A percentile compares a stretch with the other conserved stretches of the same genome.
Conservation (phyloP, 345 rosid genomes). For the Salix viminalis region DNA sequence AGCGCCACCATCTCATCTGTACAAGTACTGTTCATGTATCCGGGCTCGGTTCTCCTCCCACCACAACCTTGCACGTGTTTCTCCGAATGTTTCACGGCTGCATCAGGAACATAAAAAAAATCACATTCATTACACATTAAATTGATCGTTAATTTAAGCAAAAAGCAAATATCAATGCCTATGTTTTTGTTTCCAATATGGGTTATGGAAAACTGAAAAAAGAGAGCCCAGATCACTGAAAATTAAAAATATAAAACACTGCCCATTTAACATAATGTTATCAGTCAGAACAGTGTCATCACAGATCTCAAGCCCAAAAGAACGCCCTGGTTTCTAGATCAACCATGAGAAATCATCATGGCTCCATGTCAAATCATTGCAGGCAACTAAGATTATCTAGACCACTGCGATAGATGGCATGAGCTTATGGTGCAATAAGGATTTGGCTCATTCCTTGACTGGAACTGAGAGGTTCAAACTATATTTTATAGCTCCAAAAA, state of each 20-base stretch:
- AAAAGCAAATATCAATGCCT: neutral
- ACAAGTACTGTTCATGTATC: conserved; percentile 88
- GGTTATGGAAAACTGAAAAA: neutral
- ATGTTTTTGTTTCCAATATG: neutral
- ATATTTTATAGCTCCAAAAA: neutral
- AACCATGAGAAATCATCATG: neutral
- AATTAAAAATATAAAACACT: neutral
- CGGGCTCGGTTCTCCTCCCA: conserved; percentile 94
- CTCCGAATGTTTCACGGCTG: conserved; percentile 93
- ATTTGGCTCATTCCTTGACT: neutral
- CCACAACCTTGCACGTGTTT: conserved; percentile 85
- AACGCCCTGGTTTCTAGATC: conserved; percentile 1
- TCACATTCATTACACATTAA: neutral
- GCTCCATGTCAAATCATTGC: neutral
- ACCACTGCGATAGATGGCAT: neutral
- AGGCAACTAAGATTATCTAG: neutral
- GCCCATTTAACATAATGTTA: neutral
- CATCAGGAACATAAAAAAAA: conserved; percentile 16
- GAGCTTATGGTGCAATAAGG: neutral
- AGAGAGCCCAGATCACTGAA: neutral
- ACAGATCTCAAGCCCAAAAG: neutral
- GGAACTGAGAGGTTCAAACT: neutral
- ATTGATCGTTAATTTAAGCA: neutral
- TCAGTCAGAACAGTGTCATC: neutral
- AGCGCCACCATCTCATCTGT: conserved; percentile 1